Conservation (phyloP, 2,329 filamentous ascomycete genomes). For the Thielaviopsis populi region DNA sequence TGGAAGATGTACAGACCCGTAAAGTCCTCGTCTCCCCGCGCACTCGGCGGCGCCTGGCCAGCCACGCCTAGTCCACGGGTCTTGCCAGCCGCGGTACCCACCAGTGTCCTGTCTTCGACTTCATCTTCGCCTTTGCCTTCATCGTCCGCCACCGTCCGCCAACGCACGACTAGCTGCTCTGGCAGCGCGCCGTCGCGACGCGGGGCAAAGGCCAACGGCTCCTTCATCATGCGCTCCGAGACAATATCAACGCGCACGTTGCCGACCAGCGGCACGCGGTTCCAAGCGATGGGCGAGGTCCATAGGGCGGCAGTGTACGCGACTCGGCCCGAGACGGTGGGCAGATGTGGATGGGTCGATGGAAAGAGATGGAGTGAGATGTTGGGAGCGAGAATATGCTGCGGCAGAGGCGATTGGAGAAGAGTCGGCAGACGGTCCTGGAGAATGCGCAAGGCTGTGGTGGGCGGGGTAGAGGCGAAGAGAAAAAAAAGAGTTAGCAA, state of each 20-base stretch:
- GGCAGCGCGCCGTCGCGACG: conserved; percentile 39
- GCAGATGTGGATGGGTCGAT: conserved; percentile 72
- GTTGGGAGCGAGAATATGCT: conserved; percentile 61
- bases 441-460: conserved; percentile 45
- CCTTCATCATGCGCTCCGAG: conserved; percentile 71
- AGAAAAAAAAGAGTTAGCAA: background rate
- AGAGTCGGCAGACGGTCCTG: conserved; percentile 53
- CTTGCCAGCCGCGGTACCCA: conserved; percentile 13
- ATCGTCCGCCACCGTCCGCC: conserved; percentile 38
- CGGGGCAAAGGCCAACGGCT: conserved; percentile 34
- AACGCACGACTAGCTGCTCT: conserved; percentile 82
- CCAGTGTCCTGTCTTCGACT: conserved; percentile 26
- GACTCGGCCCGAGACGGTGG: conserved; percentile 78
- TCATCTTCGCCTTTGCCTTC: conserved; percentile 25
- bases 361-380: conserved; percentile 58
- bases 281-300: conserved; percentile 95
- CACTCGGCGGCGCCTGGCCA: conserved; percentile 15
- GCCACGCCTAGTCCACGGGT: conserved; percentile 26
- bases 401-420: conserved; percentile 51
- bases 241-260: conserved; percentile 79
- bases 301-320: conserved; percentile 87
- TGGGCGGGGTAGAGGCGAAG: no score
- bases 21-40: conserved; percentile 48
- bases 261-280: conserved; percentile 74
- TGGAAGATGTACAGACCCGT: conserved; percentile 89